A percentile compares a stretch with the other conserved stretches of the same genome.
These are phyloP conservation scores for Golubevia pallescens DNA, from an alignment of 1,284 basidiomycete genomes.

Conservation along the genomic window DNA sequence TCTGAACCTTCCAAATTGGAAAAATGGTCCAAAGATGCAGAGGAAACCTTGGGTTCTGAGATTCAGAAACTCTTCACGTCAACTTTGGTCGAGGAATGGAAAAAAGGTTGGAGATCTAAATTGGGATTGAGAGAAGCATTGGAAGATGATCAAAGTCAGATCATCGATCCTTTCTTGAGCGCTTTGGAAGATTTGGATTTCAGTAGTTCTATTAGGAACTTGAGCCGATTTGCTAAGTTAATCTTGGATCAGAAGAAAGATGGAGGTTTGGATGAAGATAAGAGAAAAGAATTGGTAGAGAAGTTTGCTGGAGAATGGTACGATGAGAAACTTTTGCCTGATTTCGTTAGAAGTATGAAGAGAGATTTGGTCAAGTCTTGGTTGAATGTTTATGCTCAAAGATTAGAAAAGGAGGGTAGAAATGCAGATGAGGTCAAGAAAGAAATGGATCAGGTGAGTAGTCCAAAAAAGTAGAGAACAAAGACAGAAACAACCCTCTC, in stretches of 20 bases:
- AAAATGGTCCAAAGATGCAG: conserved; percentile 27
- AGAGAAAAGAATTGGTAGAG: conserved; percentile 14
- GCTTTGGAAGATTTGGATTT: conserved; percentile 25
- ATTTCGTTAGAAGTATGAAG: conserved; percentile 24
- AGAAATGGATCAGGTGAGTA: conserved; percentile 18
- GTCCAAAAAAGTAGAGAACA: background rate
- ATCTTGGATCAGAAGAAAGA: background rate
- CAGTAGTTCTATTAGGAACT: conserved; percentile 29
- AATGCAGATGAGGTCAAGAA: conserved; percentile 11
- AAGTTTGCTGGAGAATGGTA: conserved; percentile 32
- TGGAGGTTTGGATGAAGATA: conserved; percentile 10
- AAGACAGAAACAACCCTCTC: background rate
- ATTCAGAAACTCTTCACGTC: conserved; percentile 30
- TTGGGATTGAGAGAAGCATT: conserved; percentile 26
- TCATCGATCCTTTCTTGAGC: conserved; percentile 20
- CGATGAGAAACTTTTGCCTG: conserved; percentile 16
- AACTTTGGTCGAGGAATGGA: conserved; percentile 43
- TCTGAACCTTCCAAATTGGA: conserved; percentile 22
- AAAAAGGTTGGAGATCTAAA: conserved; percentile 26
- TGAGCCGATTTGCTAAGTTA: conserved; percentile 22
- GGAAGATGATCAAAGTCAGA: conserved; percentile 5
- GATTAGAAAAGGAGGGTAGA: conserved; percentile 24
- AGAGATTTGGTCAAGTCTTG: conserved; percentile 24
- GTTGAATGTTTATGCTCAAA: conserved; percentile 31
- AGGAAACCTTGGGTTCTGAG: conserved; percentile 24